Evolutionary conservation across 345 rosid species (phyloP), one percentile per base, ranked within the genome.

Genomic region (Eucalyptus cloeziana): DNA sequence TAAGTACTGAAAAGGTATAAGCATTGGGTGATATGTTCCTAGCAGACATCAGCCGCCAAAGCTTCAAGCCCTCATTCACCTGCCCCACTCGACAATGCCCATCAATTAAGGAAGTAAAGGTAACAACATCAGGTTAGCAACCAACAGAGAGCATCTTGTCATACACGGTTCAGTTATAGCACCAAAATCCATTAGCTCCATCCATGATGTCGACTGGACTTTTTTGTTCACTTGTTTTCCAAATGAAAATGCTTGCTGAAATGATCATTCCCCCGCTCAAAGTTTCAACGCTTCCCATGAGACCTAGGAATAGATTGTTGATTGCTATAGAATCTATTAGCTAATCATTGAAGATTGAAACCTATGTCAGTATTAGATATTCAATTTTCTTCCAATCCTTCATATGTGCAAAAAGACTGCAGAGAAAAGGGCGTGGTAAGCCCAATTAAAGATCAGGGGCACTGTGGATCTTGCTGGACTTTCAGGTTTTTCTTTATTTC

Each of bases 391-490:
- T 51, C 85, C 40, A 13, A 86, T n/a, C 25, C 86, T 47, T 31
- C 62, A 21, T 45, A 44, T 86, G 37, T 79, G 87, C 93, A 97
- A 98, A 95, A 94, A 96, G 99, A 96, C 93, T 96, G 99, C 99
- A 96, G 99, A 89, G 92, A 92, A 87, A 90, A 81, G 19, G 99
- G 98, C 87, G 95, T 97, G 43, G 99, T 98, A 43, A 96, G 99
- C 91, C 96, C 98, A 0, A 97, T 97, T 50, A 97, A 97, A 92
- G 87, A 98, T 89, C 98, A 98, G 88, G 99, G 99, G 58, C 91
- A 91, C 37, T 98, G 98, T 89, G 99, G 99, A 88, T 97, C 99
- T 91, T 98, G 99, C 96, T 98, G 99, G 99, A 96, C 98, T 62
- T 98, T 98, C 96, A 97, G 99, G 99, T 96, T 88, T 27, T 85